Evolutionary conservation across 2,329 filamentous ascomycete genomes (phyloP), one percentile per base, ranked within the genome.

Genomic region (Claviceps sp.): DNA sequence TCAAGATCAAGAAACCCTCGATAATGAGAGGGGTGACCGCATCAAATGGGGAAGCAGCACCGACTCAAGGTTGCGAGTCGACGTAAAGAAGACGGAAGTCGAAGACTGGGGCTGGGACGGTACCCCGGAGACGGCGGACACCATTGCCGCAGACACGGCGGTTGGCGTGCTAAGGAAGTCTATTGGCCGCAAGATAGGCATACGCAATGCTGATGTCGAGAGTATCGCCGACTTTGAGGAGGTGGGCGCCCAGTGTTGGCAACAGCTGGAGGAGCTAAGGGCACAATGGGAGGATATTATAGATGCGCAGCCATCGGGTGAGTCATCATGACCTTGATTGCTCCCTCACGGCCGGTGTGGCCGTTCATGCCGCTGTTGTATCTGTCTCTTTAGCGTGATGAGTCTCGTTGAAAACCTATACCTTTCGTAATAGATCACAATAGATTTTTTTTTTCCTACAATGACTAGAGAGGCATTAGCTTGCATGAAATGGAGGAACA

Each of bases 1-100:
- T 13, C 77, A 84, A 19, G 71, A 80, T 7, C 77, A 84, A 53
- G 76, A 77, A 16, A 72, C 74, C 19, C 73, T 90, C 14, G 78
- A 87, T 49, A 72, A 70, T 2, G 64, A 74, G 40, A 72, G 62
- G 30, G 77, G 74, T 4, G 56, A 82, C 73, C 64, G 77, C 67
- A 49, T 72, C 52, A 97, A 97, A 70, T 97, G 91, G 91, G 91
- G 91, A 2, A 86, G 85, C 34, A 78, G 80, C n/a, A 77, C 77
- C 8, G 77, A 84, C 57, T 65, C 76, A 11, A 65, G 69, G 51
- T 82, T 84, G 0, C 69, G 74, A 19, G 76, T 78, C 54, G 71
- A 76, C 41, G 79, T 88, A 5, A 85, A 84, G 67, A 80, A 81
- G 60, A 94, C 89, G 1, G 88, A 95, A 66, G 84, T 95, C 3